phyloP scores from a whole-genome alignment of 768 basidiomycete species.

The Leccinum disarticulatum region DNA sequence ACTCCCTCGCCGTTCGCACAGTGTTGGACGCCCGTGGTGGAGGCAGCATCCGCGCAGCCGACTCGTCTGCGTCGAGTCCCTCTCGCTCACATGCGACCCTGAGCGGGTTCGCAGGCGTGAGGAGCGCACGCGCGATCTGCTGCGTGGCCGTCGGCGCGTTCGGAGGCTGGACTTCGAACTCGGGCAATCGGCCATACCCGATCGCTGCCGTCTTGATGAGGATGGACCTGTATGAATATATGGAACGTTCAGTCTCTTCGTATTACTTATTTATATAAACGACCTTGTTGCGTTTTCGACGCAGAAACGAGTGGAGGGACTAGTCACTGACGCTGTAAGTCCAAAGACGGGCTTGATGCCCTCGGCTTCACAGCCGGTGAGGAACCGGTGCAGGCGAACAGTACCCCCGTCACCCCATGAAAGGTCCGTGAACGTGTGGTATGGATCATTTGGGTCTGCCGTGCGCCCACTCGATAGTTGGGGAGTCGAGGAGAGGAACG shows the following conservation, averaged over 20 bases:
- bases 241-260: not conserved
- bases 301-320: not conserved
- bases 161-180: conserved; percentile 45
- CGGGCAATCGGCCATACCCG: conserved; percentile 47
- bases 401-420: conserved; percentile 40
- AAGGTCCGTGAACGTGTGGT: conserved; percentile 64
- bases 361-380: conserved; percentile 82
- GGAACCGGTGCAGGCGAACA: conserved; percentile 68
- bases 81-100: conserved; percentile 28
- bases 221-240: conserved; percentile 41
- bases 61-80: conserved; percentile 21
- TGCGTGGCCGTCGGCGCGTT: conserved; percentile 41
- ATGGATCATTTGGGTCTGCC: conserved; percentile 47
- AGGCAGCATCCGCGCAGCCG: conserved; percentile 18
- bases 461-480: conserved; percentile 58
- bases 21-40: conserved; percentile 7
- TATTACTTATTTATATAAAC: no score
- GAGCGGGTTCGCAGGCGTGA: conserved; percentile 24
- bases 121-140: conserved; percentile 46
- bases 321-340: conserved; percentile 70
- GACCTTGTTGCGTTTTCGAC: no score
- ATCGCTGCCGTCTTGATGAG: conserved; percentile 49
- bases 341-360: conserved; percentile 90
- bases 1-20: conserved; percentile 14
- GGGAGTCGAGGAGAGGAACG: conserved; percentile 64